Evolutionary conservation across 2,329 filamentous ascomycete species (phyloP), one percentile per base, ranked within the genome.

Genomic region (Phyllosticta citriasiana): DNA sequence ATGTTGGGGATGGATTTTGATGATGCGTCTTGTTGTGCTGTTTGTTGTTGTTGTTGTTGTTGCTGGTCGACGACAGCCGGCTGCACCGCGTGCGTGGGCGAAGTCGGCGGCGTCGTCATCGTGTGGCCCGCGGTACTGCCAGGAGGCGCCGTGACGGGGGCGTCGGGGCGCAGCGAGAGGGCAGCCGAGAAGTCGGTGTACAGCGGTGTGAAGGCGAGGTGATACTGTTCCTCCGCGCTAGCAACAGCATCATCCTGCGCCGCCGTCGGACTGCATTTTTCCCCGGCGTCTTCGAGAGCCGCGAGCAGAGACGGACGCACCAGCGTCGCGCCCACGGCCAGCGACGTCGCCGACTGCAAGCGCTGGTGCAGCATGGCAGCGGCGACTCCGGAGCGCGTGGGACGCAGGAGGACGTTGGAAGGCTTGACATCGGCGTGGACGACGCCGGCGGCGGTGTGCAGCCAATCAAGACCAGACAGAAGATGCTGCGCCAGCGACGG

Each of bases 381-480:
- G 9, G 54, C 30, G 64, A 50, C 65, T 62, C 14, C 68, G 65
- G 60, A 69, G 63, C 26, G 33, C 3, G 61, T 50, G 2, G 63
- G 59, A 63, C 65, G 66, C 57, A 77, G 66, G 40, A 80, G 71
- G 53, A 80, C 72, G 66, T 80, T 80, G 1, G 71, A 72, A 1
- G 78, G 77, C 66, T 80, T 80, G 68, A 79, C 74, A 62, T 80
- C 78, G 4, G 75, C 77, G 61, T 77, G 74, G 1, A 77, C 70
- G 56, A 77, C 72, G 24, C 69, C 69, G 26, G 72, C 70, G 7
- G 67, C 62, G 55, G 77, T 72, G 60, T 61, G 59, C 27, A 80
- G 65, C 71, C 77, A 79, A 3, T 70, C 69, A 3, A 80, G 68
- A 22, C 75, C 76, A 47, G 67, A 66, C 30, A 78, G 68, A 6